phyloP scores from a whole-genome alignment of 1,139 yeast species.

The Kodamaea fungicola region DNA sequence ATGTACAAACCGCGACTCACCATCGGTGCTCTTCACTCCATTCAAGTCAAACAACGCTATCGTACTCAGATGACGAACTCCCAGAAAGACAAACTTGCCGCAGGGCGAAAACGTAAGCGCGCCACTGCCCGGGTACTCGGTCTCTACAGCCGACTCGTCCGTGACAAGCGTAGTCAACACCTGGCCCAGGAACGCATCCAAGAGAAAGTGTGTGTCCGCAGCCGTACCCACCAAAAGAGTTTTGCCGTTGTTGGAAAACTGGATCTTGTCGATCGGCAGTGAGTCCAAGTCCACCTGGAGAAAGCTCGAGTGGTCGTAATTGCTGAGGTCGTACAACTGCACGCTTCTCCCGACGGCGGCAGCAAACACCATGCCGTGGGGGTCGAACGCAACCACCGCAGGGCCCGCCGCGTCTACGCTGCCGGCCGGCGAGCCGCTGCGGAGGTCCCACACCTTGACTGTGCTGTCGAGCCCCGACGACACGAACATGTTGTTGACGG shows the following conservation, averaged over 20 bases:
- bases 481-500: slow-evolving; percentile 63
- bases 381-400: slow-evolving; percentile 64
- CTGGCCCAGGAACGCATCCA: slow-evolving; percentile 72
- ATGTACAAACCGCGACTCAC: slow-evolving; percentile 14
- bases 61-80: slow-evolving; percentile 47
- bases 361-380: slow-evolving; percentile 79
- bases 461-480: slow-evolving; percentile 76
- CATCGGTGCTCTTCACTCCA: slow-evolving; percentile 29
- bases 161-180: slow-evolving; percentile 46
- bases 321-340: slow-evolving; percentile 58
- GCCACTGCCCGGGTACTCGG: slow-evolving; percentile 53
- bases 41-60: slow-evolving; percentile 64
- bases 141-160: slow-evolving; percentile 23
- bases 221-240: slow-evolving; percentile 64
- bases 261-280: slow-evolving; percentile 61
- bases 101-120: slow-evolving; percentile 77
- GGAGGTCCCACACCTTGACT: slow-evolving; percentile 82
- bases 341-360: slow-evolving; percentile 52
- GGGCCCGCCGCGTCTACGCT: slow-evolving; percentile 58
- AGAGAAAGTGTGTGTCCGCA: slow-evolving; percentile 49
- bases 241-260: slow-evolving; percentile 82
- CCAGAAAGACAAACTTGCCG: slow-evolving; percentile 64
- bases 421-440: slow-evolving; percentile 62
- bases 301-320: slow-evolving; percentile 57
- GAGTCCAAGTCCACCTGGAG: slow-evolving; percentile 29